Conservation (phyloP, 2,329 filamentous ascomycete genomes). For the Orbilia brochopaga region DNA sequence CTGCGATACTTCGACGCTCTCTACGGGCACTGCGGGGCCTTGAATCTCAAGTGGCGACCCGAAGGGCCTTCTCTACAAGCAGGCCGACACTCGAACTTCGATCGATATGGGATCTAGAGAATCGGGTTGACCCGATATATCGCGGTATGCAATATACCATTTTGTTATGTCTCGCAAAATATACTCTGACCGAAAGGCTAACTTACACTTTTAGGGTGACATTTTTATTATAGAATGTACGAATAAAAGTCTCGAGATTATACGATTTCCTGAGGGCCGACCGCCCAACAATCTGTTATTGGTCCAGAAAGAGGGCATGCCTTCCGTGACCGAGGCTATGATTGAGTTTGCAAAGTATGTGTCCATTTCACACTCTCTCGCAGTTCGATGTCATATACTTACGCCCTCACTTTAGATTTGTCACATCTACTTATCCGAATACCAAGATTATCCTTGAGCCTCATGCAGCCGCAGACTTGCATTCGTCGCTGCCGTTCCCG, state of each 20-base stretch:
- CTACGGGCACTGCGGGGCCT: slow-evolving; percentile 11
- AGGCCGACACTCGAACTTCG: slow-evolving; percentile 20
- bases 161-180: too few relatives aligned
- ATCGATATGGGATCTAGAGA: slow-evolving; percentile 49
- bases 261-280: slow-evolving; percentile 54
- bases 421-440: slow-evolving; percentile 62
- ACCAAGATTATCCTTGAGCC: slow-evolving; percentile 84
- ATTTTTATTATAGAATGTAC: slow-evolving; percentile 31
- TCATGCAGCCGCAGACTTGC: slow-evolving; percentile 73
- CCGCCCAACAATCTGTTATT: slow-evolving; percentile 73
- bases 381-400: too few relatives aligned
- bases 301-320: slow-evolving; percentile 69
- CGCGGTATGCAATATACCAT: slow-evolving; percentile 26
- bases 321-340: slow-evolving; percentile 55
- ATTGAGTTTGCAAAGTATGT: slow-evolving; percentile 65
- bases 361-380: neutral
- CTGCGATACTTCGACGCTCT: slow-evolving; percentile 10
- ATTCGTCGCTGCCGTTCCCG: slow-evolving; percentile 73
- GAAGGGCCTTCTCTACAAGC: slow-evolving; percentile 26
- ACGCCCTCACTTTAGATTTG: slow-evolving; percentile 14
- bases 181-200: slow-evolving; percentile 8
- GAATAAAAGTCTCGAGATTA: slow-evolving; percentile 43
- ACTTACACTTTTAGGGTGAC: slow-evolving; percentile 35
- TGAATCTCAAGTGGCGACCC: neutral
- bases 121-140: slow-evolving; percentile 36